These are phyloP conservation scores for Pythium aristosporum DNA, from an alignment of 352 stramenopile genomes.

Conservation along the genomic window DNA sequence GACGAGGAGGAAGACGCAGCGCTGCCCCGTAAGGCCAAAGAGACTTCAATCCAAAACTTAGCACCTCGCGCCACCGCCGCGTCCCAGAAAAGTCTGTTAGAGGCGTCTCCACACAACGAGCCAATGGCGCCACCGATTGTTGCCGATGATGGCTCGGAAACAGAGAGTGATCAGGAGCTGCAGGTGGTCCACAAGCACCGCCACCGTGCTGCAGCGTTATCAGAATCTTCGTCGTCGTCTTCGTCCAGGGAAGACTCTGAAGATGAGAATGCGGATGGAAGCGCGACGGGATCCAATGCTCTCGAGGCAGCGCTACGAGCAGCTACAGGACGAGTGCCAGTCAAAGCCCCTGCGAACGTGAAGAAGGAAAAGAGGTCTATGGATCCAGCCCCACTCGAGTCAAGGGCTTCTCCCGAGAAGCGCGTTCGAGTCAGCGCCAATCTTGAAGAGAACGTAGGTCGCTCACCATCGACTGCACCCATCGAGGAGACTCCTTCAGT, in stretches of 20 bases:
- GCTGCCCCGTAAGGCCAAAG: not conserved
- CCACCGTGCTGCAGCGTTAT: not conserved
- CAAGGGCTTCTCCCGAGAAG: constrained; percentile 1
- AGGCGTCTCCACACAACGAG: not conserved
- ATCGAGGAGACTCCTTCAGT: not conserved
- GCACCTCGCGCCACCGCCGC: not conserved
- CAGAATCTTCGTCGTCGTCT: constrained; percentile 21
- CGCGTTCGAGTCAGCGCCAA: not conserved
- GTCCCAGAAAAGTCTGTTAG: not conserved
- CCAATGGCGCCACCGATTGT: not conserved
- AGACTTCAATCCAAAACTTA: not conserved
- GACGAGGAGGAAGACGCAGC: constrained; percentile 11
- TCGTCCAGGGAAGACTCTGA: constrained; percentile 37
- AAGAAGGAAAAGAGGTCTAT: not conserved
- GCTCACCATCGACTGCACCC: not conserved
- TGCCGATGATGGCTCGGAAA: constrained; percentile 12
- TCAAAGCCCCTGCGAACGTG: not conserved
- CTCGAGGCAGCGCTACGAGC: constrained; percentile 53
- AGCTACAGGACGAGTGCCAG: constrained; percentile 12
- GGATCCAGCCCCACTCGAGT: not conserved
- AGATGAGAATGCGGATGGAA: constrained; percentile 28
- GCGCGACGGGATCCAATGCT: constrained; percentile 30
- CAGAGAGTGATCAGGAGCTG: constrained; percentile 19
- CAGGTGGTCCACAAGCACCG: not conserved
- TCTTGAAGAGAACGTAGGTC: not conserved